Conservation (phyloP, 495 filamentous ascomycete genomes). For the Evernia prunastri region DNA sequence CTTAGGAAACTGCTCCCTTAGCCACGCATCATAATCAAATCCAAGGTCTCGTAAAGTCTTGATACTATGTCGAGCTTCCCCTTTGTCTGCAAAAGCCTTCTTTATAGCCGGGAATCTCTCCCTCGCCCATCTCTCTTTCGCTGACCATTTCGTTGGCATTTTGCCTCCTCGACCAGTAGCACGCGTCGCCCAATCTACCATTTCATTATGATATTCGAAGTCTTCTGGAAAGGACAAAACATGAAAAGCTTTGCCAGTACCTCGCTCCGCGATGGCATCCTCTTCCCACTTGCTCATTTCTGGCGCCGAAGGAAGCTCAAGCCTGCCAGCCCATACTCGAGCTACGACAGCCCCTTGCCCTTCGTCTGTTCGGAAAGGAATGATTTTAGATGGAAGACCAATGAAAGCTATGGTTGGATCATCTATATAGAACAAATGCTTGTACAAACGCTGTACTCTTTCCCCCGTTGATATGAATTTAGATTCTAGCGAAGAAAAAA, state of each 20-base stretch:
- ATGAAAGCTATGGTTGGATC: conserved; percentile 76
- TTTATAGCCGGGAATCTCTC: conserved; percentile 49
- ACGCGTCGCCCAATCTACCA: conserved; percentile 53
- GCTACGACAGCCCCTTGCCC: conserved; percentile 73
- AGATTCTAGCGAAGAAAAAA: conserved; percentile 53
- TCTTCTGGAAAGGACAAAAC: conserved; percentile 66
- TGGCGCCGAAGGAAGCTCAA: conserved; percentile 52
- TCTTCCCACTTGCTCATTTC: conserved; percentile 66
- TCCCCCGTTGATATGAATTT: conserved; percentile 59
- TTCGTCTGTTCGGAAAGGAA: conserved; percentile 76
- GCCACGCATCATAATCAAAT: conserved; percentile 46
- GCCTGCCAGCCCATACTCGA: conserved; percentile 62
- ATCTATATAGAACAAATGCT: conserved; percentile 68
- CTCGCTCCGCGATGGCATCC: conserved; percentile 34
- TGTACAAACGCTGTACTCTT: conserved; percentile 61
- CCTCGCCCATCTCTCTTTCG: conserved; percentile 58
- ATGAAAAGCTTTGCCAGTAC: conserved; percentile 53
- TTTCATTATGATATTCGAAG: conserved; percentile 66
- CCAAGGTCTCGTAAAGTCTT: conserved; percentile 53
- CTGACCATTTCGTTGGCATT: conserved; percentile 58
- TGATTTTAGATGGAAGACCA: conserved; percentile 67
- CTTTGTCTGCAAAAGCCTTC: conserved; percentile 45
- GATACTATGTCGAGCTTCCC: conserved; percentile 38
- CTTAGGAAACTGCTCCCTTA: conserved; percentile 1
- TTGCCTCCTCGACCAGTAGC: conserved; percentile 51